phyloP scores from a whole-genome alignment of 192 early-diverging fungal genomes.

The Coemansia furcata region DNA sequence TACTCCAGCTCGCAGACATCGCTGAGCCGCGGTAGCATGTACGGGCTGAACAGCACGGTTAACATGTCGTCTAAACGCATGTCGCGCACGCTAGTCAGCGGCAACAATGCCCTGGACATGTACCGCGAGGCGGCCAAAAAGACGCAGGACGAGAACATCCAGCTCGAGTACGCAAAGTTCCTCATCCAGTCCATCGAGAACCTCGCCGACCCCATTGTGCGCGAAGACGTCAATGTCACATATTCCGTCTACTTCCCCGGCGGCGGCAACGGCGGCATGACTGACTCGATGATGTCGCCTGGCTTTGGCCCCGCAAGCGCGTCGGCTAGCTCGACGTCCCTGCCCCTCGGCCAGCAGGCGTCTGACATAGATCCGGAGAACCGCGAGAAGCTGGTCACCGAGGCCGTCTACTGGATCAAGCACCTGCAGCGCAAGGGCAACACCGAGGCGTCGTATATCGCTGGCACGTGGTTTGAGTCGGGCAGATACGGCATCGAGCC shows the following conservation, averaged over 20 bases:
- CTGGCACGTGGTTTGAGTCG: constrained; percentile 67
- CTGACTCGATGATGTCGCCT: constrained; percentile 2
- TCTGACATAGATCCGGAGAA: constrained; percentile 44
- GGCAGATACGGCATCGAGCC: constrained; percentile 58
- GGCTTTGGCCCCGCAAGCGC: constrained; percentile 20
- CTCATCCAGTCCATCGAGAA: constrained; percentile 66
- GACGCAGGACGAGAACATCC: constrained; percentile 69
- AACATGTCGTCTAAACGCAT: constrained; percentile 39
- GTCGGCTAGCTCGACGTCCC: constrained; percentile 36
- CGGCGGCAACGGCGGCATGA: constrained; percentile 12
- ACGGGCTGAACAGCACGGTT: constrained; percentile 25
- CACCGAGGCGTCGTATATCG: constrained; percentile 73
- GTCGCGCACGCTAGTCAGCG: constrained; percentile 52
- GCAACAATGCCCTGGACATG: constrained; percentile 57
- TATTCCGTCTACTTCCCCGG: constrained; percentile 53
- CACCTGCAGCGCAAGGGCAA: constrained; percentile 64
- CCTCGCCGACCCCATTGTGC: constrained; percentile 43
- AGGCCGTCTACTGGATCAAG: constrained; percentile 75
- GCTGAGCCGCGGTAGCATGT: constrained; percentile 45
- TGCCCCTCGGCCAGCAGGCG: constrained; percentile 51
- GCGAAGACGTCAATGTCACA: constrained; percentile 50
- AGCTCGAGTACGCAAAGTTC: constrained; percentile 76
- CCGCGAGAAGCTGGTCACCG: constrained; percentile 54
- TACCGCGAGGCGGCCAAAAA: constrained; percentile 77
- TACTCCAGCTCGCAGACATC: constrained; percentile 54